Evolutionary conservation across 108 stramenopile genomes (phyloP), one percentile per base, ranked within the genome.

Genomic region (Stephanodiscus triporus): DNA sequence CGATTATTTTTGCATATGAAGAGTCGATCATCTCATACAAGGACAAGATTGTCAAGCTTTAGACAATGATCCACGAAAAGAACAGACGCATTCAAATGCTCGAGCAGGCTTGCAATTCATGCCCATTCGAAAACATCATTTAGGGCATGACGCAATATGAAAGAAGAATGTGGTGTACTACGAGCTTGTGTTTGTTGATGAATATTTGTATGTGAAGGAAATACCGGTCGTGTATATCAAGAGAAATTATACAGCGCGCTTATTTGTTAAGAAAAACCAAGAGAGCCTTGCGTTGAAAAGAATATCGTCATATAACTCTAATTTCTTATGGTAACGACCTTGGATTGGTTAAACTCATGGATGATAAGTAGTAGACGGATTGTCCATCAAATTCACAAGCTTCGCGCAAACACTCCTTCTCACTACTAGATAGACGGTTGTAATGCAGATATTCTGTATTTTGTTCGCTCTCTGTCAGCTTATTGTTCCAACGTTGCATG

Each of bases 11-110:
- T 40, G 65, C 68, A 7, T 67, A 73, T 30, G 78, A 80, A 53
- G 67, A 80, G 26, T 68, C 67, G 14, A 37, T 80, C 9, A 61
- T 73, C n/a, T 66, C 53, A 17, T 72, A 63, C 67, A 68, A 80
- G 55, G 48, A 60, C 10, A 50, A 73, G 20, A 65, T 80, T 29
- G 60, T 60, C 24, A 54, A 73, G 22, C 57, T 73, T 4, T 60
- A 80, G 45, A 45, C 50, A 48, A 63, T 60, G 9, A 29, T 73
- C 20, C 40, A 13, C 3, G 72, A 73, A 29, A 80, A 80, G 23
- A 59, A 80, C 23, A 55, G 45, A 30, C 78, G 58, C 4, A 80
- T 80, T 29, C 40, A 73, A 22, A 73, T 63, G 67, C 72, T 80
- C 1, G 51, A 80, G 54, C 38, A 60, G 32, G 71, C 71, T 7